Evolutionary conservation across 176 grass and related monocot genomes (phyloP).

Genomic region (Canna indica): DNA sequence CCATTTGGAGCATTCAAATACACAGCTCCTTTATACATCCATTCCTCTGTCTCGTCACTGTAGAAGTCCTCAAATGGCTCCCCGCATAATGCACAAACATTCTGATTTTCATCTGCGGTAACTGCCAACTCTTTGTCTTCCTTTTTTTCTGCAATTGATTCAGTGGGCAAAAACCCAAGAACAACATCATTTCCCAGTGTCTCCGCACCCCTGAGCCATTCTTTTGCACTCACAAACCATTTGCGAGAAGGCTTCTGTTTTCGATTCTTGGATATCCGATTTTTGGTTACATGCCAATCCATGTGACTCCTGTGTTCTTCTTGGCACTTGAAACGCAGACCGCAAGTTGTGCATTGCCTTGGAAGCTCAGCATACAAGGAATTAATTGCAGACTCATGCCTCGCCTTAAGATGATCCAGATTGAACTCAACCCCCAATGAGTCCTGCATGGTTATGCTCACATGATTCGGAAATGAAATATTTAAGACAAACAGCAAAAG

Average conservation of each 20-base stretch:
- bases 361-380: conserved; percentile 71
- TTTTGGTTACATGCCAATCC: conserved; percentile 99
- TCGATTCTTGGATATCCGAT: conserved; percentile 78
- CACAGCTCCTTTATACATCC: conserved; percentile 97
- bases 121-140: conserved; percentile 88
- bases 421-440: conserved; percentile 68
- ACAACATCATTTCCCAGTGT: conserved; percentile 72
- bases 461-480: conserved; percentile 1
- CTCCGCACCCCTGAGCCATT: conserved; percentile 91
- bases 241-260: conserved; percentile 89
- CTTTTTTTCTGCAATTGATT: conserved; percentile 45
- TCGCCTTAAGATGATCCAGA: conserved; percentile 58
- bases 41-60: conserved; percentile 93
- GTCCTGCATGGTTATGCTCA: conserved; percentile 41
- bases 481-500: neutral
- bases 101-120: conserved; percentile 89
- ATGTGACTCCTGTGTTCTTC: conserved; percentile 92
- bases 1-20: conserved; percentile 84
- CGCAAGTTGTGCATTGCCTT: conserved; percentile 97
- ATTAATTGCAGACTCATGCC: conserved; percentile 66
- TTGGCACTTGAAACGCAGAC: conserved; percentile 84
- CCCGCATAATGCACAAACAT: conserved; percentile 76
- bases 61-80: conserved; percentile 96
- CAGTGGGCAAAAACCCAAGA: conserved; percentile 57
- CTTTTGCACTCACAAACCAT: conserved; percentile 78